phyloP scores from a whole-genome alignment of 768 basidiomycete genomes.

The Neoboletus magnificus region DNA sequence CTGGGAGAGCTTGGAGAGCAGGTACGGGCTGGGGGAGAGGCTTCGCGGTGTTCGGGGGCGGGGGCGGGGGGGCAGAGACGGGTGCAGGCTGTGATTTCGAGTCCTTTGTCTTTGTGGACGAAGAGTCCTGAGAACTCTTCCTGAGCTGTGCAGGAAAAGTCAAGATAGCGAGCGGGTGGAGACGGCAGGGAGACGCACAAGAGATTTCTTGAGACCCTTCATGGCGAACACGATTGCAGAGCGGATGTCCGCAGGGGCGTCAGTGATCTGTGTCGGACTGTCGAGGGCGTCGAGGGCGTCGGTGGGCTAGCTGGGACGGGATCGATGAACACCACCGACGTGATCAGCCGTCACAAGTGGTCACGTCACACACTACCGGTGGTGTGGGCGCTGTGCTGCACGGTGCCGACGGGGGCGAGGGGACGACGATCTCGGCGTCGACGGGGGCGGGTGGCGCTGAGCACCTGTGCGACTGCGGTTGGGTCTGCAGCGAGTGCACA shows the following conservation, averaged over 20 bases:
- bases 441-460: neutral
- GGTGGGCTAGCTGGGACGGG: slow-evolving; percentile 27
- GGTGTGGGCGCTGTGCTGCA: neutral
- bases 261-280: slow-evolving; percentile 5
- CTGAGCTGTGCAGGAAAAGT: slow-evolving; percentile 48
- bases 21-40: slow-evolving; percentile 56
- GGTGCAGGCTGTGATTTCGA: slow-evolving; percentile 45
- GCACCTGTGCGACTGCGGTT: neutral
- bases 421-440: neutral
- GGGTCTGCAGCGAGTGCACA: neutral
- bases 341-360: slow-evolving; percentile 31
- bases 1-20: slow-evolving; percentile 35
- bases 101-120: slow-evolving; percentile 67
- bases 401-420: slow-evolving; percentile 1
- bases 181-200: slow-evolving; percentile 45
- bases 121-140: slow-evolving; percentile 64
- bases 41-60: slow-evolving; percentile 63
- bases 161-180: slow-evolving; percentile 19
- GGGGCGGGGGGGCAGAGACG: slow-evolving; percentile 48
- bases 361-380: slow-evolving; percentile 27
- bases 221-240: slow-evolving; percentile 37
- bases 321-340: slow-evolving; percentile 39
- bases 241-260: slow-evolving; percentile 10
- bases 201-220: slow-evolving; percentile 84
- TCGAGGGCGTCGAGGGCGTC: slow-evolving; percentile 8